Evolutionary conservation across 169 alveolate species (phyloP), one percentile per base, ranked within the genome.

Genomic region (Plasmodium vivax): DNA sequence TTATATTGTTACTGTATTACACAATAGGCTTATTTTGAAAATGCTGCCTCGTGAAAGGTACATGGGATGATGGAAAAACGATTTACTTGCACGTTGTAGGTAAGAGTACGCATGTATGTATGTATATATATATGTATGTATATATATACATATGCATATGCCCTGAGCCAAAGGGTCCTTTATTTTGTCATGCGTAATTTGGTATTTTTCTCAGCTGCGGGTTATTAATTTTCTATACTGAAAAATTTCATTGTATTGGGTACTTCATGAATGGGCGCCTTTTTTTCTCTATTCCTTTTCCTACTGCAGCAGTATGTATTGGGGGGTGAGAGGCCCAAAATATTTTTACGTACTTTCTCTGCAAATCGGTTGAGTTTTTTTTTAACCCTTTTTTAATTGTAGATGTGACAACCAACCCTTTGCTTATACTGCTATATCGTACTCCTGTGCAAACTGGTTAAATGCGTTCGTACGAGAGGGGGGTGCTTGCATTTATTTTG

Each of bases 1-100:
- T 88, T 88, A 47, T 47, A 88, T 88, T 79, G 72, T 62, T 23
- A 56, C 16, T 43, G 54, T 84, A 84, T 71, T 68, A 84, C 43
- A 83, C 45, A 83, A 62, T 62, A 62, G 36, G 36, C 77, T 62
- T 23, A 62, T 62, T 62, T 62, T 62, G 30, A 62, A 62, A 62
- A 62, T 62, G 30, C 16, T 62, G 3, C 77, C 38, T 62, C 36
- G 9, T 62, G 36, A 62, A 62, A 62, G 36, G 77, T 62, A 19
- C 36, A 62, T 62, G 4, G 77, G 36, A 62, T 19, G 77, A 14
- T 62, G 36, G 30, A 36, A 27, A 19, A 62, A 19, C 77, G 30
- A 62, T 62, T 62, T 62, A 16, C 77, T 23, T 62, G 38, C 30
- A 62, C 77, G 77, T 62, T 47, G 1, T 47, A 47, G 58, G 58